Percentiles rank a stretch among this genome's conserved stretches.
Evolutionary conservation across 495 filamentous ascomycete genomes (phyloP).

Genomic region (Daldinia decipiens): DNA sequence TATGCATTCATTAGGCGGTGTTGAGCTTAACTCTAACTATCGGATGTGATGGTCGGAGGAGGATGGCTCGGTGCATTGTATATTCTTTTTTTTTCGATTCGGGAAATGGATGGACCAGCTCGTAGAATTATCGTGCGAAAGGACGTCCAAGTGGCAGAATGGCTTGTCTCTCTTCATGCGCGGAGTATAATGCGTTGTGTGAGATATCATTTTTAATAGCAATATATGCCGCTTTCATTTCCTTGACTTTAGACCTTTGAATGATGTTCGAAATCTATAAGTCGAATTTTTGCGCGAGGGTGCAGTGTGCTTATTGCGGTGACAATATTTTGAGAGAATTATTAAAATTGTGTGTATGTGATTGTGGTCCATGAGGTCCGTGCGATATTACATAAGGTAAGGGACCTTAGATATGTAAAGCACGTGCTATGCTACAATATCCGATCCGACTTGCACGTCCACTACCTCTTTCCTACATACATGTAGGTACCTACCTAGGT

Average conservation of each 20-base stretch:
- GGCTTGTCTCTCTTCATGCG: constrained; percentile 19
- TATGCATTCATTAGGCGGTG: constrained; percentile 30
- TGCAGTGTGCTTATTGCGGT: constrained; percentile 5
- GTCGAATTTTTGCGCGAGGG: constrained; percentile 2
- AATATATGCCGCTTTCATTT: constrained; percentile 16
- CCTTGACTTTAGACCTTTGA: not conserved
- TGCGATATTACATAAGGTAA: constrained; percentile 18
- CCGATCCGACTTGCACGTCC: too few relatives aligned
- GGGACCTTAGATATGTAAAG: not conserved
- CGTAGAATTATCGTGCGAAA: constrained; percentile 11
- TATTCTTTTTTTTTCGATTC: constrained; percentile 19
- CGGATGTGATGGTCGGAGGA: constrained; percentile 33
- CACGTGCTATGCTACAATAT: not conserved
- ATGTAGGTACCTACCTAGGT: too few relatives aligned
- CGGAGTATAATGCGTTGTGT: constrained; percentile 17
- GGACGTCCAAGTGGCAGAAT: constrained; percentile 18
- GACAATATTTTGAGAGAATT: constrained; percentile 19
- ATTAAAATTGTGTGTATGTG: constrained; percentile 21
- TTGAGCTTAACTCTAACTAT: constrained; percentile 43
- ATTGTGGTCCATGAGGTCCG: constrained; percentile 25
- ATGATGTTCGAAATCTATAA: not conserved
- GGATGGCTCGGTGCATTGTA: constrained; percentile 43
- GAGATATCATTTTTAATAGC: constrained; percentile 20
- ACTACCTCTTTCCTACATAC: too few relatives aligned
- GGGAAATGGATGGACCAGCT: constrained; percentile 2